phyloP scores from a whole-genome alignment of 176 grass and related monocot genomes.

The Zoysia pacifica region DNA sequence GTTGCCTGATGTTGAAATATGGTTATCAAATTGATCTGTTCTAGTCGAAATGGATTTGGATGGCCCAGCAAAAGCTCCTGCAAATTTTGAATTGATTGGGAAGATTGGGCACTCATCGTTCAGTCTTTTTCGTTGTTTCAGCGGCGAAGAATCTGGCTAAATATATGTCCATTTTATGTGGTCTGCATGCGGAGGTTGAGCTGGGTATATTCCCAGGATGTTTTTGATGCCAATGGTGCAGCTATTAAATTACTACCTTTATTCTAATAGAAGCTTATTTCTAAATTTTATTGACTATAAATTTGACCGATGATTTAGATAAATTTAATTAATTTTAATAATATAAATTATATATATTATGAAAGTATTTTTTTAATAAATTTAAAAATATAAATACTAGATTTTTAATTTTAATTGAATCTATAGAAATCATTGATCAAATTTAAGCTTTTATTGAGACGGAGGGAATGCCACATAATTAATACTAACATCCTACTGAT shows the following conservation, averaged over 20 bases:
- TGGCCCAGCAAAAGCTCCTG: not conserved
- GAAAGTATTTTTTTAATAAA: too few relatives aligned
- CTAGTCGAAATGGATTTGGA: conserved; percentile 2
- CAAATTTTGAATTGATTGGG: not conserved
- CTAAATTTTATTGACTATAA: too few relatives aligned
- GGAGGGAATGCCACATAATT: too few relatives aligned
- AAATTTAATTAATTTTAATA: too few relatives aligned
- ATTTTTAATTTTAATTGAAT: too few relatives aligned
- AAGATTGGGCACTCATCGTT: not conserved
- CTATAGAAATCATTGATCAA: too few relatives aligned
- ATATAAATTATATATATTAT: too few relatives aligned
- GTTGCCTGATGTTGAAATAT: not conserved
- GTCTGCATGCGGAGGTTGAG: not conserved
- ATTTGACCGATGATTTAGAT: too few relatives aligned
- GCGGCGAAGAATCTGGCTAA: conserved; percentile 4
- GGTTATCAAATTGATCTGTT: not conserved
- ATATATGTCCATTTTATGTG: not conserved
- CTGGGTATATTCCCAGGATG: conserved; percentile 34
- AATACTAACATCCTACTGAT: too few relatives aligned
- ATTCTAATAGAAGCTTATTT: too few relatives aligned
- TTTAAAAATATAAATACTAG: too few relatives aligned
- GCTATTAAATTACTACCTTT: not conserved
- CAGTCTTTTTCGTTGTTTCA: not conserved
- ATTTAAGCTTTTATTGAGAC: too few relatives aligned
- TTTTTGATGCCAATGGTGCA: not conserved